A percentile compares a stretch with the other conserved stretches of the same genome.
These are phyloP conservation scores for Orbilia javanica DNA, from an alignment of 2,329 filamentous ascomycete species.

Conservation along the genomic window DNA sequence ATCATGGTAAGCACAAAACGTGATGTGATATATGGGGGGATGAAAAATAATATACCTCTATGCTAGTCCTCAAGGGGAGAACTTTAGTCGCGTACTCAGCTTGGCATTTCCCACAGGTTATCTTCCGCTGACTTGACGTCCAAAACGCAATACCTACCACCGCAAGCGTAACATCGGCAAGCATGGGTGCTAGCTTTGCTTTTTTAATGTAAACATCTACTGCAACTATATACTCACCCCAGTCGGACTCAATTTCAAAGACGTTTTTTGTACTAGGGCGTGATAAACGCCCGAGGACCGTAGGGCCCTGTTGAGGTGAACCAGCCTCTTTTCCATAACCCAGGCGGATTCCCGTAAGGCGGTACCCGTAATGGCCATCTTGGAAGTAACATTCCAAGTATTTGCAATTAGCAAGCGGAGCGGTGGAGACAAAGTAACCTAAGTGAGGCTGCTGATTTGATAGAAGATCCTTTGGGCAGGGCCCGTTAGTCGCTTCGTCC, in stretches of 20 bases:
- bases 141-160: conserved; percentile 28
- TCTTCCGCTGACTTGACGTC: conserved; percentile 26
- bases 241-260: conserved; percentile 12
- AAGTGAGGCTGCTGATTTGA: not conserved
- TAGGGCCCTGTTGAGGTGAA: not conserved
- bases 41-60: conserved; percentile 17
- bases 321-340: conserved; percentile 30
- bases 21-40: not conserved
- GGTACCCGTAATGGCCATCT: conserved; percentile 15
- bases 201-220: conserved; percentile 18
- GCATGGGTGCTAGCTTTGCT: no score
- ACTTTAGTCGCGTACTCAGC: conserved; percentile 18
- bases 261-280: not conserved
- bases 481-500: not conserved
- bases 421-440: not conserved
- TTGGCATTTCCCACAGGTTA: conserved; percentile 24
- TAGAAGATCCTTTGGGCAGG: not conserved
- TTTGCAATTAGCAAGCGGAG: conserved; percentile 5
- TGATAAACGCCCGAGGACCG: conserved; percentile 13
- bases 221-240: conserved; percentile 28
- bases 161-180: not conserved
- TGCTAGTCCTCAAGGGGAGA: conserved; percentile 12
- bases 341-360: conserved; percentile 27
- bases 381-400: conserved; percentile 24
- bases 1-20: not conserved